Base-by-base conservation (phyloP, 768 basidiomycete species). In the Crucibulum laeve region DNA sequence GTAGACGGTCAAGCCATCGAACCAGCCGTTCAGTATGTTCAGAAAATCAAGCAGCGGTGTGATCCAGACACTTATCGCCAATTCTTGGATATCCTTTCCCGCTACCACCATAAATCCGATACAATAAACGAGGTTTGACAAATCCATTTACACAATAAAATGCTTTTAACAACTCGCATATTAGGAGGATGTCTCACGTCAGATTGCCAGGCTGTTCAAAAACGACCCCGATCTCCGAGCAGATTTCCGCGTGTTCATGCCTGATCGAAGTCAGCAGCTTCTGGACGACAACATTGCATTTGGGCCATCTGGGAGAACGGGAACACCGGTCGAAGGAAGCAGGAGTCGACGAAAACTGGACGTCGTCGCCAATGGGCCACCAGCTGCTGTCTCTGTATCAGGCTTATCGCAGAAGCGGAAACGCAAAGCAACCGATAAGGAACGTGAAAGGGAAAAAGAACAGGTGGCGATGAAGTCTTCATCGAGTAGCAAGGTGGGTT, bases 11-110 rank as follows among this genome's bases (percentile, higher is more conserved):
- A 68, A 49, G 67, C 79, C 18, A 78, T 87, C 32, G 79, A 83
- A 52, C 84, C 81, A 14, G 96, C 96, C 0, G 84, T 98, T 44
- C 82, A 91, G 54, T 98, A 95, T 53, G 92, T 99, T 24, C 92
- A 94, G 65, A 92, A 92, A 67, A 96, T 98, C 64, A 97, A 96
- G 62, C 84, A 87, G 46, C 82, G 92, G 13, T 96, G 91, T 63
- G 89, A 95, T 49, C 79, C 90, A 0, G 91, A 92, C 13, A 92
- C 87, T 4, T 91, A 91, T 51, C 77, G 79, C 42, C 77, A 81
- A 51, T 91, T 91, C 55, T 63, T 91, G 19, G 85, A 87, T 53
- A 84, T 91, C 42, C 64, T 92, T 2, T 78, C 81, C 5, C 68
- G 75, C 33, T 80, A 82, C 57, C 77, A 84, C 43, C 68, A 77